phyloP scores from a whole-genome alignment of 1,139 yeast species.

The Candida freyschussii region DNA sequence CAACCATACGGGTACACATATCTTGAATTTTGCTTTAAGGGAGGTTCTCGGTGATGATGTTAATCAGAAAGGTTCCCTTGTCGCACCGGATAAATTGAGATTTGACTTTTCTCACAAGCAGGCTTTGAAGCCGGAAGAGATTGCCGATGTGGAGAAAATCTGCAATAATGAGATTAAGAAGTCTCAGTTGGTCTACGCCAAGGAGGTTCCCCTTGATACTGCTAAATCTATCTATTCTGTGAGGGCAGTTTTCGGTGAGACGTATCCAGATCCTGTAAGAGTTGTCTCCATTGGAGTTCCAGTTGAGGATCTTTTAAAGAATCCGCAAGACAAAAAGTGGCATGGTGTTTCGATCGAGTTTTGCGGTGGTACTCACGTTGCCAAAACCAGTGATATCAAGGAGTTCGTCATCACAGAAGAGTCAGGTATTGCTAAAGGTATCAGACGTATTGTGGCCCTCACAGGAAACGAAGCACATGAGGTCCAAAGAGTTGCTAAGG shows the following conservation, averaged over 20 bases:
- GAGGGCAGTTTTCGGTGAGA: conserved; percentile 98
- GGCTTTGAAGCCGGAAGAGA: conserved; percentile 65
- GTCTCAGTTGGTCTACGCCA: conserved; percentile 68
- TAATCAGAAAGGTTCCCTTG: conserved; percentile 96
- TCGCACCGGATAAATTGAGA: conserved; percentile 90
- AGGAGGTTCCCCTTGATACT: conserved; percentile 68
- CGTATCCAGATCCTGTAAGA: conserved; percentile 98
- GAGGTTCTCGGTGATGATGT: conserved; percentile 82
- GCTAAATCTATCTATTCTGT: conserved; percentile 79
- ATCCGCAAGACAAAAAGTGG: conserved; percentile 77
- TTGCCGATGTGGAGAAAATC: conserved; percentile 69
- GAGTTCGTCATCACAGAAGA: conserved; percentile 88
- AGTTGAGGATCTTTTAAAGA: conserved; percentile 68
- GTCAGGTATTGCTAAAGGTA: conserved; percentile 97
- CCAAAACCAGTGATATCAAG: conserved; percentile 88
- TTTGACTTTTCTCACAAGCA: conserved; percentile 94
- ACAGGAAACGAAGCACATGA: conserved; percentile 88
- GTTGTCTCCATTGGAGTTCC: conserved; percentile 94
- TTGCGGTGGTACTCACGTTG: conserved; percentile 99
- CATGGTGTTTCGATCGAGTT: conserved; percentile 76
- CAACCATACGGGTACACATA: conserved; percentile 98
- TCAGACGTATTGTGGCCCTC: conserved; percentile 95
- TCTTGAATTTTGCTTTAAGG: conserved; percentile 82
- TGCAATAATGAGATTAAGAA: conserved; percentile 67
- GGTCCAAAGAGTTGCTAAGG: conserved; percentile 78